Evolutionary conservation across 768 basidiomycete genomes (phyloP).

Genomic region (Omphalotus guepiniiformis): DNA sequence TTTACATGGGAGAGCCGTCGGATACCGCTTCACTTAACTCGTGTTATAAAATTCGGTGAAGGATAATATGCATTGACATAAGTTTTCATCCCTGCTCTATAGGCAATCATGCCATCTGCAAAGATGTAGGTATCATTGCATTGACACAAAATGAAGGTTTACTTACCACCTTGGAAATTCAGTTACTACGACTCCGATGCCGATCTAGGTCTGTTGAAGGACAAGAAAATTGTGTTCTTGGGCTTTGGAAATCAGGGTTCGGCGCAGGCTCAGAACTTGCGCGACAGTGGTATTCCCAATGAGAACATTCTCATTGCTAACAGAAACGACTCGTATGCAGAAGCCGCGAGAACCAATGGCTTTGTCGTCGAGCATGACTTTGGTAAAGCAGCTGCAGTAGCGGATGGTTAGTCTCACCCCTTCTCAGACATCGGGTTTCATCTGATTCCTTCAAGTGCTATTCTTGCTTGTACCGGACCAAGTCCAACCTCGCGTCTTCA

Average conservation of each 20-base stretch:
- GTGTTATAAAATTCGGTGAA: too few relatives aligned
- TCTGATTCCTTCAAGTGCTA: slow-evolving; percentile 33
- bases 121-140: too few relatives aligned
- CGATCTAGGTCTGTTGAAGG: slow-evolving; percentile 41
- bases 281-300: slow-evolving; percentile 59
- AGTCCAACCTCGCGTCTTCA: slow-evolving; percentile 60
- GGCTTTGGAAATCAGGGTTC: slow-evolving; percentile 67
- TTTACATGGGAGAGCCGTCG: too few relatives aligned
- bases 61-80: too few relatives aligned
- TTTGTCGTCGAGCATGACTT: slow-evolving; percentile 58
- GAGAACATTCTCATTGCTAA: slow-evolving; percentile 59
- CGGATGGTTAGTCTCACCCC: slow-evolving; percentile 44
- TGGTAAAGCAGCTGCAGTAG: slow-evolving; percentile 46
- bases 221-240: slow-evolving; percentile 55
- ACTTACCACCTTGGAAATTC: too few relatives aligned
- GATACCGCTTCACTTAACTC: too few relatives aligned
- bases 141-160: too few relatives aligned
- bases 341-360: slow-evolving; percentile 50
- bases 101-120: too few relatives aligned
- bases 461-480: slow-evolving; percentile 65
- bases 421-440: neutral
- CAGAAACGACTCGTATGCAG: slow-evolving; percentile 53
- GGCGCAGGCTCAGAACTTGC: slow-evolving; percentile 61
- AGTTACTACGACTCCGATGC: slow-evolving; percentile 64
- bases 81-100: too few relatives aligned